These are phyloP conservation scores for Mycocalia duriaeana DNA, from an alignment of 1,284 basidiomycete genomes.

Conservation along the genomic window DNA sequence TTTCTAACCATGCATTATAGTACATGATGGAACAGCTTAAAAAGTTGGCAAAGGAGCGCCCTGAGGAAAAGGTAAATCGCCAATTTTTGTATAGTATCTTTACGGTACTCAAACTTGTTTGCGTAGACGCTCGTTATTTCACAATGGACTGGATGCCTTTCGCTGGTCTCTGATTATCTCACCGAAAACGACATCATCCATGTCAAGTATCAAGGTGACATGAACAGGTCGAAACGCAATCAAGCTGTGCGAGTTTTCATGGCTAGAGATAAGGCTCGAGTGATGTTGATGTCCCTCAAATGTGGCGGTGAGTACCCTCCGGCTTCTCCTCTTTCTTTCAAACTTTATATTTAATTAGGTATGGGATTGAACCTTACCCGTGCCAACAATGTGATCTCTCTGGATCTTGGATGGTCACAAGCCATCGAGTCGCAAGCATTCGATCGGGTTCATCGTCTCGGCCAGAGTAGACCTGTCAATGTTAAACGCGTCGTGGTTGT, in stretches of 20 bases:
- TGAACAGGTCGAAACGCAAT: conserved; percentile 46
- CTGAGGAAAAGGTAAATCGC: conserved; percentile 50
- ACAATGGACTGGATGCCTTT: conserved; percentile 56
- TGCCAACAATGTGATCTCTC: conserved; percentile 59
- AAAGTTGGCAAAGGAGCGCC: conserved; percentile 35
- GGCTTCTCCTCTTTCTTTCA: neutral
- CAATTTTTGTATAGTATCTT: neutral
- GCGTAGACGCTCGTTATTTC: conserved; percentile 55
- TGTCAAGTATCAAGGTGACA: conserved; percentile 59
- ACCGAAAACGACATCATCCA: conserved; percentile 42
- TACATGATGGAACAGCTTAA: conserved; percentile 50
- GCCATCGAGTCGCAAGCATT: conserved; percentile 55
- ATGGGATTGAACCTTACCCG: conserved; percentile 54
- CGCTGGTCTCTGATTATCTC: conserved; percentile 52
- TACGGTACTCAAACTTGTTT: neutral
- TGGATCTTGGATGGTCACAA: conserved; percentile 58
- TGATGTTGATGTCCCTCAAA: conserved; percentile 58
- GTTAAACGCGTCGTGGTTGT: conserved; percentile 56
- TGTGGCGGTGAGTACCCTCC: conserved; percentile 41
- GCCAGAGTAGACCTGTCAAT: conserved; percentile 47
- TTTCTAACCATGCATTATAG: conserved; percentile 21
- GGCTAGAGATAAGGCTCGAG: conserved; percentile 45
- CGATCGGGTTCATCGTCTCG: conserved; percentile 48
- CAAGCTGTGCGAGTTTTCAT: conserved; percentile 50
- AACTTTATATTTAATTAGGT: conserved; percentile 20